phyloP scores from a whole-genome alignment of 169 alveolate species.

The Plasmodium knowlesi region DNA sequence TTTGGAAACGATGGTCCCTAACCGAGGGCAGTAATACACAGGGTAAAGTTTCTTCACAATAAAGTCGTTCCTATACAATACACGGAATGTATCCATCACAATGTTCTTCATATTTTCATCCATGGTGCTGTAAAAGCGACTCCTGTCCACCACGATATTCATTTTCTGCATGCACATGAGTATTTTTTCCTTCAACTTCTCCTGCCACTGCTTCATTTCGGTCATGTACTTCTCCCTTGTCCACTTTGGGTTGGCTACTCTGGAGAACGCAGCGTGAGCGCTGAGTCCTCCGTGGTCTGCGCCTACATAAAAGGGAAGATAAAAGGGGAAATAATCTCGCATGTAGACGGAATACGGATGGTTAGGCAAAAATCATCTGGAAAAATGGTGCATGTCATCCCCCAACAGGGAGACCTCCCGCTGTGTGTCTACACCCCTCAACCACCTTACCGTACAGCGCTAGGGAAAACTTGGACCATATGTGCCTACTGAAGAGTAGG shows the following conservation, averaged over 20 bases:
- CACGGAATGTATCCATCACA: not conserved
- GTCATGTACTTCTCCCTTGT: not conserved
- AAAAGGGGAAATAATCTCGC: no score
- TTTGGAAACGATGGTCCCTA: conserved; percentile 22
- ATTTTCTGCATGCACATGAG: conserved; percentile 12
- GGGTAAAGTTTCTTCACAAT: conserved; percentile 43
- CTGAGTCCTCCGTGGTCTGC: conserved; percentile 67
- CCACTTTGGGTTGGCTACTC: not conserved
- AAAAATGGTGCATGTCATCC: not conserved
- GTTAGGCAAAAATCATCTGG: not conserved
- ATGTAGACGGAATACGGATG: not conserved
- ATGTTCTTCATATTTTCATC: conserved; percentile 4
- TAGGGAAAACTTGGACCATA: not conserved
- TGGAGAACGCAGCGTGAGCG: conserved; percentile 39
- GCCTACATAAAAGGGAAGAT: not conserved
- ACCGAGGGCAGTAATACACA: conserved; percentile 25
- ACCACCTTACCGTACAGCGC: conserved; percentile 16
- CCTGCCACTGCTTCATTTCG: conserved; percentile 49
- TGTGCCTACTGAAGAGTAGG: conserved; percentile 18
- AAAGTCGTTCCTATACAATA: conserved; percentile 20
- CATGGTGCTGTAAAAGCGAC: conserved; percentile 24
- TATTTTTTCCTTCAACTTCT: conserved; percentile 1
- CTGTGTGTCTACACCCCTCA: not conserved
- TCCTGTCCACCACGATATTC: conserved; percentile 19
- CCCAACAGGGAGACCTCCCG: not conserved